Evolutionary conservation across 1,139 yeast genomes (phyloP).

Genomic region (Yamadazyma taylorii): DNA sequence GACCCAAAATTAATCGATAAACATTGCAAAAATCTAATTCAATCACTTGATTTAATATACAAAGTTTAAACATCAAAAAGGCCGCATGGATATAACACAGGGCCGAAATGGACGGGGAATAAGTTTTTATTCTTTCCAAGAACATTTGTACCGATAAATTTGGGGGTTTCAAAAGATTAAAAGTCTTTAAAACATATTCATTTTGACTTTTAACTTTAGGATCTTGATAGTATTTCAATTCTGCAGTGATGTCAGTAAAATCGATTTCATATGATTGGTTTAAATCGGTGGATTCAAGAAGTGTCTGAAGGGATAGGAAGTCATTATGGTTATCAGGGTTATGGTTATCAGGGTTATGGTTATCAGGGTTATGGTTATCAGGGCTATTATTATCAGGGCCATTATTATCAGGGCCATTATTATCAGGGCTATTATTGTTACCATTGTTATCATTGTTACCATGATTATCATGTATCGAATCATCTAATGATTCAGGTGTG

Average conservation of each 20-base stretch:
- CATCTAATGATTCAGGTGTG: constrained; percentile 13
- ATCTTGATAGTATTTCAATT: constrained; percentile 19
- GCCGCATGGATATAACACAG: constrained; percentile 45
- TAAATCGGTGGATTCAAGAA: constrained; percentile 14
- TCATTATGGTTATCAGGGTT: too few relatives aligned
- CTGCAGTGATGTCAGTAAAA: constrained; percentile 19
- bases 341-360: constrained; percentile 1
- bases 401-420: neutral
- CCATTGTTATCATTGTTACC: neutral
- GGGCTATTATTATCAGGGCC: too few relatives aligned
- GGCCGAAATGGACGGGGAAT: constrained; percentile 43
- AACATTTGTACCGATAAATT: constrained; percentile 37
- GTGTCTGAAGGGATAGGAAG: constrained; percentile 8
- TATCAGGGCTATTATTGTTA: neutral
- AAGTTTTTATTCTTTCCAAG: constrained; percentile 39
- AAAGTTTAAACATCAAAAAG: constrained; percentile 36
- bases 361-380: too few relatives aligned
- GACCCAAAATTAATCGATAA: constrained; percentile 40
- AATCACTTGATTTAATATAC: constrained; percentile 34
- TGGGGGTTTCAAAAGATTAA: constrained; percentile 39
- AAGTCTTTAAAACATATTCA: constrained; percentile 31
- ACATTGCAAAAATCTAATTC: constrained; percentile 36
- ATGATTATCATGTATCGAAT: neutral
- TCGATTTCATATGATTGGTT: constrained; percentile 11
- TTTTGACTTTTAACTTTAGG: constrained; percentile 23